Evolutionary conservation across 768 basidiomycete genomes (phyloP), one percentile per base, ranked within the genome.

Genomic region (Mycena galopus): DNA sequence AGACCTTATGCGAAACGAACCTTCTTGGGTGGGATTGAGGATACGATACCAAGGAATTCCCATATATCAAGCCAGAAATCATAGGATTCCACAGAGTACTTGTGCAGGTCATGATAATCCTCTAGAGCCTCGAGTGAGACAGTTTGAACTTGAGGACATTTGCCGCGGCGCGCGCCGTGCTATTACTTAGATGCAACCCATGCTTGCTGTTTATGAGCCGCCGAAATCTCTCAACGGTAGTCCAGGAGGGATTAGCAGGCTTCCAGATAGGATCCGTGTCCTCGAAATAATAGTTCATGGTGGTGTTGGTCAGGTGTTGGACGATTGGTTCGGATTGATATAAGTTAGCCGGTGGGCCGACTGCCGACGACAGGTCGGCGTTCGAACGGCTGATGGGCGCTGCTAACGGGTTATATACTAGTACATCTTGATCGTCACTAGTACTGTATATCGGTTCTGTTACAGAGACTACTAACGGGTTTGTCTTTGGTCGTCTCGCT

Each of bases 31-130:
- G 89, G 87, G 60, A 89, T 81, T 9, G 91, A 92, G 25, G 87
- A 89, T 51, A 91, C 84, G 65, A 93, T 88, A 19, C 88, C 88
- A 68, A 91, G 77, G 70, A 84, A 88, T 69, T 91, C 85, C 91
- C 92, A 93, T 4, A 92, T 77, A 76, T 94, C 92, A 37, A 89
- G 77, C 92, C 93, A 93, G 80, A 93, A 94, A 0, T 82, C 82
- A 77, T 91, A 90, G 67, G 88, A 82, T 72, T 90, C 87, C 10
- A 93, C 86, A 5, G 93, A 94, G 77, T 93, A 93, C 67, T 84
- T 84, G 77, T 92, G 90, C 4, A 94, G 83, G 53, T 91, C 92
- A 75, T 90, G 84, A 74, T 89, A 93, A 77, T 91, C 84, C 77
- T 84, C 92, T 94, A 21, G n/a, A 30, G 39, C 11, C 29, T 37